Conservation (phyloP, 2,329 filamentous ascomycete species). For the Monosporascus sp. region DNA sequence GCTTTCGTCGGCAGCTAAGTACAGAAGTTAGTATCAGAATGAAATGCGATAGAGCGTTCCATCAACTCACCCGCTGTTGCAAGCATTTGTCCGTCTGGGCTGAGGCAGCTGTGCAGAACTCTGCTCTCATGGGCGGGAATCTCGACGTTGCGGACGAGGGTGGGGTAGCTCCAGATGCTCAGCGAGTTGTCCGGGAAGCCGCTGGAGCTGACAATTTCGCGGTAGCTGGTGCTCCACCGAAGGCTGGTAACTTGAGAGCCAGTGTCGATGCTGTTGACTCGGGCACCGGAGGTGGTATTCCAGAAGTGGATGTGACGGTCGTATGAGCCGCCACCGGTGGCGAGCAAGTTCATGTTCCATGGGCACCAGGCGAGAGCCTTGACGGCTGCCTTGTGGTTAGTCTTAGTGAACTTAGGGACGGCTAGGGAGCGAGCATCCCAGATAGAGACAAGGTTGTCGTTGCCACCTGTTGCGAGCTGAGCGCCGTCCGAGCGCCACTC, state of each 20-base stretch:
- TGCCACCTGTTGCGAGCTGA: constrained; percentile 94
- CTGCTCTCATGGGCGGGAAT: constrained; percentile 96
- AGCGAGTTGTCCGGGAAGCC: constrained; percentile 99
- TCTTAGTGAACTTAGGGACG: constrained; percentile 98
- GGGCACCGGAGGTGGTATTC: constrained; percentile 96
- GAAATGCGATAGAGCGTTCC: neutral
- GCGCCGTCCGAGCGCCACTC: constrained; percentile 97
- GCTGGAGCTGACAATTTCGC: constrained; percentile 94
- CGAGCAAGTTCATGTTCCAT: constrained; percentile 95
- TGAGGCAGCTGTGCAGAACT: constrained; percentile 93
- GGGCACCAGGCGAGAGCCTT: constrained; percentile 99
- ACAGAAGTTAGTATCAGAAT: constrained; percentile 22
- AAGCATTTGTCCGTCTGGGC: constrained; percentile 95
- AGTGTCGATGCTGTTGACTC: constrained; percentile 98
- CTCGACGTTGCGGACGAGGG: constrained; percentile 93
- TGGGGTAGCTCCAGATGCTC: constrained; percentile 98
- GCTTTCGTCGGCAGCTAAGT: constrained; percentile 80
- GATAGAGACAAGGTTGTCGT: constrained; percentile 98
- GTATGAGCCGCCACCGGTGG: constrained; percentile 92
- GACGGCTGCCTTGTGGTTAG: constrained; percentile 97
- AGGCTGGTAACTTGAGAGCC: constrained; percentile 96
- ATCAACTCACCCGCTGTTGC: constrained; percentile 71
- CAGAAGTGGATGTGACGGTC: constrained; percentile 99
- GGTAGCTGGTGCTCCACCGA: constrained; percentile 94
- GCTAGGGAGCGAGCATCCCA: constrained; percentile 94